phyloP scores from a whole-genome alignment of 805 yeast species.

The Candida takata region DNA sequence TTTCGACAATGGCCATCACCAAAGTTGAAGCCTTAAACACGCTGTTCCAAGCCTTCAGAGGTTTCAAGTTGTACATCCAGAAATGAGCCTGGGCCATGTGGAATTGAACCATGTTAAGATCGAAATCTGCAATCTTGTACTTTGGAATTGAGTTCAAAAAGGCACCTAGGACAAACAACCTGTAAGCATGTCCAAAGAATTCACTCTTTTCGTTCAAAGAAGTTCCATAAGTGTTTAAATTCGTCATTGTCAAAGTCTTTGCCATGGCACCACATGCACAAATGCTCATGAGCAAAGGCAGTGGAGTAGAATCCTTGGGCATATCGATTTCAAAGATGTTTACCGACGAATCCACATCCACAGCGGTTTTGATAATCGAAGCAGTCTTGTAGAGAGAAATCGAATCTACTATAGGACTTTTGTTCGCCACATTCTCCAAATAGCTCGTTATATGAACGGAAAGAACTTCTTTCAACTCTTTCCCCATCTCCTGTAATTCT shows the following conservation, averaged over 20 bases:
- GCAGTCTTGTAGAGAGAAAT: constrained; percentile 8
- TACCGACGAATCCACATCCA: background rate
- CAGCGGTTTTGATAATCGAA: constrained; percentile 4
- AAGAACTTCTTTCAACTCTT: constrained; percentile 8
- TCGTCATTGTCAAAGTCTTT: constrained; percentile 15
- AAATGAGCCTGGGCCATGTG: constrained; percentile 13
- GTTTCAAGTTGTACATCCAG: constrained; percentile 21
- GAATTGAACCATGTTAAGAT: constrained; percentile 14
- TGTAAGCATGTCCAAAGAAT: constrained; percentile 6
- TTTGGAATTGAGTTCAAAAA: constrained; percentile 9
- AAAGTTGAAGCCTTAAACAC: constrained; percentile 16
- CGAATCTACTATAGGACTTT: constrained; percentile 16
- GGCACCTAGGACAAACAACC: constrained; percentile 9
- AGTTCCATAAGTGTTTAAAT: constrained; percentile 5
- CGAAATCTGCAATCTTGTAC: constrained; percentile 10
- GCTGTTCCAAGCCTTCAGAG: constrained; percentile 18
- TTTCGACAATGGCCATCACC: constrained; percentile 17
- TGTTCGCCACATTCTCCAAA: constrained; percentile 14
- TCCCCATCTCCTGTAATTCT: constrained; percentile 6
- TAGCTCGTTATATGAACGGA: constrained; percentile 9
- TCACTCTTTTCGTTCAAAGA: constrained; percentile 11
- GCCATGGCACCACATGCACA: constrained; percentile 15
- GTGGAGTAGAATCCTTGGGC: constrained; percentile 8
- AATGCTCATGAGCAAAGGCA: constrained; percentile 11
- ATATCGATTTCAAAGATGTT: constrained; percentile 8